A percentile compares a stretch with the other conserved stretches of the same genome.
Conservation (phyloP, 2,329 filamentous ascomycete species). For the Didymellaceae sp. region DNA sequence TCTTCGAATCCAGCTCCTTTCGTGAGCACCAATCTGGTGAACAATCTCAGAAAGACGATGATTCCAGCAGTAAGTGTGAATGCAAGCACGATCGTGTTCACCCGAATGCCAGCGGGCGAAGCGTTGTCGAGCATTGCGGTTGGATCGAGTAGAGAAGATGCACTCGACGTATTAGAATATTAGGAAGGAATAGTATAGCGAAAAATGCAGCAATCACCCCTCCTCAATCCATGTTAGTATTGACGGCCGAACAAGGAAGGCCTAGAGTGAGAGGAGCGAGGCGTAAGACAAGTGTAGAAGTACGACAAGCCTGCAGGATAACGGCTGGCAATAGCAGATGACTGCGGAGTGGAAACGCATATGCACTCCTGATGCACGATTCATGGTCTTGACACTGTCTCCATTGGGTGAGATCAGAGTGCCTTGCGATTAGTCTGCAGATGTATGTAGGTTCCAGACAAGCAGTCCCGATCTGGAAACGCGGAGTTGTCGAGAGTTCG, state of each 20-base stretch:
- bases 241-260: constrained; percentile 1
- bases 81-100: constrained; percentile 38
- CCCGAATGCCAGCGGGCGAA: constrained; percentile 39
- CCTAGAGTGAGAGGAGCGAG: constrained; percentile 8
- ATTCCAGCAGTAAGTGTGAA: constrained; percentile 42
- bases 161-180: constrained; percentile 12
- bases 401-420: constrained; percentile 21
- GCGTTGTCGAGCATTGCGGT: constrained; percentile 22
- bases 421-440: constrained; percentile 11
- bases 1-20: constrained; percentile 39
- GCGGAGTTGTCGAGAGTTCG: constrained; percentile 20
- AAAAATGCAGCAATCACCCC: constrained; percentile 20
- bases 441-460: constrained; percentile 27
- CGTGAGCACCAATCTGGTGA: constrained; percentile 36
- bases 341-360: constrained; percentile 6
- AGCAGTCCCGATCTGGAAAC: constrained; percentile 20
- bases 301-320: constrained; percentile 9
- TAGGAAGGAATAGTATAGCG: constrained; percentile 8
- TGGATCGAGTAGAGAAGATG: background rate
- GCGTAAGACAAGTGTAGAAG: constrained; percentile 7
- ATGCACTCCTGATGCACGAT: constrained; percentile 13
- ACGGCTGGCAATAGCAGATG: background rate
- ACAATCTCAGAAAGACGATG: constrained; percentile 40
- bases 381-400: constrained; percentile 1
- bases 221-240: constrained; percentile 11